Evolutionary conservation across 1,284 basidiomycete species (phyloP).

Genomic region (Trametes polyzona): DNA sequence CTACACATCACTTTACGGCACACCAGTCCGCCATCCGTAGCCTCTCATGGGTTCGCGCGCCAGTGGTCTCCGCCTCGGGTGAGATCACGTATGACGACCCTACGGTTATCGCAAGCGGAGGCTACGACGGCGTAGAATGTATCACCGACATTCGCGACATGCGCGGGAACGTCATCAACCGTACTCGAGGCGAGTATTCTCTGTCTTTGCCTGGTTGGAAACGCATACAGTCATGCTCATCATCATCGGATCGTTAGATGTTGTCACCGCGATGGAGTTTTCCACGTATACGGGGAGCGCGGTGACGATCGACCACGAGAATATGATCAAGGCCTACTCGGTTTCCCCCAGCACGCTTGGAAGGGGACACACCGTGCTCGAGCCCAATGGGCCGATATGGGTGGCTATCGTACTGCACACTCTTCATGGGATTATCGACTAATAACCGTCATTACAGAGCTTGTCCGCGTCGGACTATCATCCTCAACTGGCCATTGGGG

Average conservation of each 20-base stretch:
- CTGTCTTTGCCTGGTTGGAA: not conserved
- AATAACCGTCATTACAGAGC: constrained; percentile 48
- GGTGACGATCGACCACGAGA: constrained; percentile 78
- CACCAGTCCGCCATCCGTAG: constrained; percentile 83
- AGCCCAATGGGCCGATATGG: constrained; percentile 81
- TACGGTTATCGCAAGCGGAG: constrained; percentile 72
- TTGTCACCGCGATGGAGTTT: constrained; percentile 67
- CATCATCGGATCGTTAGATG: constrained; percentile 49
- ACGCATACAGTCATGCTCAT: no score
- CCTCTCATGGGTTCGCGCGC: constrained; percentile 72
- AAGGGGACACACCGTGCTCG: constrained; percentile 70
- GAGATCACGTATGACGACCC: constrained; percentile 56
- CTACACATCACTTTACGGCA: constrained; percentile 70
- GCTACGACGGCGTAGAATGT: constrained; percentile 77
- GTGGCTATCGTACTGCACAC: constrained; percentile 52
- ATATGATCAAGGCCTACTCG: constrained; percentile 74
- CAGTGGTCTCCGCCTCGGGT: constrained; percentile 56
- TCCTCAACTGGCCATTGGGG: constrained; percentile 79
- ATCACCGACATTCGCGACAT: constrained; percentile 76
- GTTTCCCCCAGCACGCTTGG: constrained; percentile 74
- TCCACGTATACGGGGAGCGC: constrained; percentile 68
- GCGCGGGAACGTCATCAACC: constrained; percentile 64
- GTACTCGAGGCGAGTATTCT: constrained; percentile 74
- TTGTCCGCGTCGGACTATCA: constrained; percentile 83
- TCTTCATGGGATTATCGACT: not conserved